A percentile compares a stretch with the other conserved stretches of the same genome.
Evolutionary conservation across 2,329 filamentous ascomycete species (phyloP).

Genomic region (Aphanoascus verrucosus): DNA sequence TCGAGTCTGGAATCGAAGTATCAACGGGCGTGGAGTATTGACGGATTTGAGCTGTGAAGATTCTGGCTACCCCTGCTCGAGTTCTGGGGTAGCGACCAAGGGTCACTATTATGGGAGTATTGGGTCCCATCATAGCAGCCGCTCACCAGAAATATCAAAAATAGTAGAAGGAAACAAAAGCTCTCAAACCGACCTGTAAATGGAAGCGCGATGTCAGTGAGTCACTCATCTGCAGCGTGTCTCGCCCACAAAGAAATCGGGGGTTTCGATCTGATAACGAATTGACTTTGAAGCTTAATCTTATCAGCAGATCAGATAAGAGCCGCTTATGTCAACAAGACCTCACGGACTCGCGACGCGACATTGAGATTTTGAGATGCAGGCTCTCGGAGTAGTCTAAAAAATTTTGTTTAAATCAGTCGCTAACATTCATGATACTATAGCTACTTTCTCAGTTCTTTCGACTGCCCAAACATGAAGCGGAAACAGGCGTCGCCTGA

Average conservation of each 20-base stretch:
- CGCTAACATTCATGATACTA: background rate
- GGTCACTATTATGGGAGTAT: constrained; percentile 1
- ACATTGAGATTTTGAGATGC: no score
- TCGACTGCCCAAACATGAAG: constrained; percentile 26
- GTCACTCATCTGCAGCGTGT: background rate
- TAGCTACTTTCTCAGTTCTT: background rate
- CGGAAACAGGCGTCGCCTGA: constrained; percentile 31
- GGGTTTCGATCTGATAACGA: constrained; percentile 4
- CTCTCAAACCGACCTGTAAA: background rate
- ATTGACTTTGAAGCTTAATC: constrained; percentile 1
- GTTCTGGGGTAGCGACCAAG: background rate
- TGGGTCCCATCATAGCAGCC: constrained; percentile 1
- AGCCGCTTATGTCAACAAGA: background rate
- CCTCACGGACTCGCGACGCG: background rate
- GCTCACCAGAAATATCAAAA: background rate
- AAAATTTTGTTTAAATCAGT: no score
- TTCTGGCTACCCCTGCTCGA: constrained; percentile 5
- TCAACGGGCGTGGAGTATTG: constrained; percentile 39
- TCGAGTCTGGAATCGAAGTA: constrained; percentile 57
- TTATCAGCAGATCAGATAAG: constrained; percentile 1
- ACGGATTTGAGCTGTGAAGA: constrained; percentile 28
- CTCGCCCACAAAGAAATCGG: background rate
- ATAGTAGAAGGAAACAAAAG: background rate
- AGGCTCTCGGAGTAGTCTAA: no score
- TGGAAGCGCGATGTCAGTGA: background rate